phyloP scores from a whole-genome alignment of 768 basidiomycete species.

The Pleurotus pulmonarius region DNA sequence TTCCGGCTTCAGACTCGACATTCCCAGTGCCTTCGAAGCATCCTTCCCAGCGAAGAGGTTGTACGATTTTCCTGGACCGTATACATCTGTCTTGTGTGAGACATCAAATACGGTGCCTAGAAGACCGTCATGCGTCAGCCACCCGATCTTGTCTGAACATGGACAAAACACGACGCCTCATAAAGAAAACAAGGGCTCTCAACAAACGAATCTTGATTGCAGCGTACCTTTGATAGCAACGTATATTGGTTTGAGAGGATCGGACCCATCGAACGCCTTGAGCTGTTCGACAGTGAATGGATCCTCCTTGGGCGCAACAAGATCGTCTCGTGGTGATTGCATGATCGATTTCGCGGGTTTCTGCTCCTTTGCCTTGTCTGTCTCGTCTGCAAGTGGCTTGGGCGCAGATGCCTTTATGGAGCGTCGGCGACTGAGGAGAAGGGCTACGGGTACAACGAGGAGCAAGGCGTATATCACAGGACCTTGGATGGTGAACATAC shows the following conservation, averaged over 20 bases:
- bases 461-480: conserved; percentile 7
- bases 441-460: conserved; percentile 1
- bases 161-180: background rate
- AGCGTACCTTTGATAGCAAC: conserved; percentile 86
- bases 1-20: conserved; percentile 81
- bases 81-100: conserved; percentile 78
- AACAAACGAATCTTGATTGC: too few species aligned
- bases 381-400: background rate
- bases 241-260: conserved; percentile 69
- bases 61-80: conserved; percentile 79
- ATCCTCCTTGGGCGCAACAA: conserved; percentile 72
- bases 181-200: too few species aligned
- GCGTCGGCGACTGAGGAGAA: conserved; percentile 1
- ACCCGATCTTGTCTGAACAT: background rate
- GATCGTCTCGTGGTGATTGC: conserved; percentile 59
- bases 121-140: background rate
- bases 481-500: background rate
- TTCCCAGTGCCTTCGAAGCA: conserved; percentile 83
- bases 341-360: conserved; percentile 57
- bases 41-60: conserved; percentile 93
- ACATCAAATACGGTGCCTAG: conserved; percentile 91
- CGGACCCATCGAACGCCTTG: conserved; percentile 66
- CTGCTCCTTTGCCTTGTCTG: conserved; percentile 13
- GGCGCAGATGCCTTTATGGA: conserved; percentile 5
- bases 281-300: conserved; percentile 71